Evolutionary conservation across 192 early-diverging fungal genomes (phyloP), one percentile per base, ranked within the genome.

Genomic region (Entomortierella chlamydospora): DNA sequence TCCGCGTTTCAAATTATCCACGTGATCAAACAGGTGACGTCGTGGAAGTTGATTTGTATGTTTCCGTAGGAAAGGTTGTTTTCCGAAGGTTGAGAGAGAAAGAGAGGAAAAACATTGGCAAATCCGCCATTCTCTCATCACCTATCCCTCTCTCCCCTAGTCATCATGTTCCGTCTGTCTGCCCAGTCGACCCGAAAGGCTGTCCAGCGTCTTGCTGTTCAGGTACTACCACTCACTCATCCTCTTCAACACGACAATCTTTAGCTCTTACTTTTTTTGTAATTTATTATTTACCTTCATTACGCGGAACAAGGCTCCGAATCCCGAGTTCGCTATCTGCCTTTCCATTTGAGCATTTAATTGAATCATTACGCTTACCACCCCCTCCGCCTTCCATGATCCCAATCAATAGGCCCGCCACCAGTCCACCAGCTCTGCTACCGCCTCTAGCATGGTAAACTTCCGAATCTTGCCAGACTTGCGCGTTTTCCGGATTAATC

Each of bases 131-230:
- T 17, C 45, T 47, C 45, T 47, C 5, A 47, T 47, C 45, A 47
- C 45, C 45, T 15, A 47, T 47, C 20, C 45, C 12, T 47, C 45
- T 47, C 45, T 47, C 20, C 45, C 45, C 45, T 47, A 4, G 45
- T 64, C 73, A 78, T 57, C 29, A 79, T 79, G 76, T 70, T 79
- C 68, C 76, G 76, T 54, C 68, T 79, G 39, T 79, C 76, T 57
- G 76, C 68, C 41, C 68, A 65, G 62, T 61, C 76, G 23, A 79
- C 76, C 33, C 76, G 76, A 49, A 58, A 79, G 76, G 76, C 76
- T 63, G 76, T 79, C 68, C 76, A 79, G 76, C 76, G 76, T 50
- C 68, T 79, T 41, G 76, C 76, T 79, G 76, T 70, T 57, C 76
- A 79, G 76, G 76, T 79, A 79, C 57, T 5, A 33, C 18, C 11